A percentile compares a stretch with the other conserved stretches of the same genome.
Evolutionary conservation across 352 stramenopile genomes (phyloP).

Genomic region (Phytophthora constricta): DNA sequence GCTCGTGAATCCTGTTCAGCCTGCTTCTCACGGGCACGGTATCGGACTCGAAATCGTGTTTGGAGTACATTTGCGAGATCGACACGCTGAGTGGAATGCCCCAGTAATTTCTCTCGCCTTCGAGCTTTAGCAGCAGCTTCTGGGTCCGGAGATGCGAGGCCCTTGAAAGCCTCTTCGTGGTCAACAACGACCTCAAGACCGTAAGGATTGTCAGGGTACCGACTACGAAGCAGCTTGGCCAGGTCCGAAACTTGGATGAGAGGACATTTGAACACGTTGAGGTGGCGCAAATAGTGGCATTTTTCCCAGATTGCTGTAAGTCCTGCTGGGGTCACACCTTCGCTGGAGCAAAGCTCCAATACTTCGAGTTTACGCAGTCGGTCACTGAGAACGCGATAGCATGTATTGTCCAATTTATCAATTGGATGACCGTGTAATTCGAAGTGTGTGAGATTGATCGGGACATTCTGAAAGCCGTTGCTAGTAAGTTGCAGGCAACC

Average conservation of each 20-base stretch:
- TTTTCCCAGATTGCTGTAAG: constrained; percentile 39
- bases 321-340: constrained; percentile 32
- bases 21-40: constrained; percentile 33
- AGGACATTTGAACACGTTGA: constrained; percentile 59
- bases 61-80: constrained; percentile 54
- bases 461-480: constrained; percentile 54
- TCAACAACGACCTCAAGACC: constrained; percentile 63
- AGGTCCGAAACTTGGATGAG: constrained; percentile 39
- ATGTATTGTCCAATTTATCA: constrained; percentile 44
- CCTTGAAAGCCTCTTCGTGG: constrained; percentile 40
- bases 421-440: constrained; percentile 36
- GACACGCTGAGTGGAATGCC: constrained; percentile 17
- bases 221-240: constrained; percentile 33
- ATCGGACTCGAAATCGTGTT: constrained; percentile 42
- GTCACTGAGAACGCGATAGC: constrained; percentile 35
- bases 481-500: constrained; percentile 39
- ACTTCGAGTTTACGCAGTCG: constrained; percentile 46
- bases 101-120: constrained; percentile 40
- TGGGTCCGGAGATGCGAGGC: constrained; percentile 49
- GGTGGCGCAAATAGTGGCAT: constrained; percentile 49
- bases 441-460: constrained; percentile 42
- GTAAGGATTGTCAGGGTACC: constrained; percentile 56
- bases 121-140: constrained; percentile 42
- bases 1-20: constrained; percentile 31
- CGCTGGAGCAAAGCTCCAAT: constrained; percentile 48